Evolutionary conservation across 2,329 filamentous ascomycete species (phyloP).

Genomic region (Paramyrothecium roridum): DNA sequence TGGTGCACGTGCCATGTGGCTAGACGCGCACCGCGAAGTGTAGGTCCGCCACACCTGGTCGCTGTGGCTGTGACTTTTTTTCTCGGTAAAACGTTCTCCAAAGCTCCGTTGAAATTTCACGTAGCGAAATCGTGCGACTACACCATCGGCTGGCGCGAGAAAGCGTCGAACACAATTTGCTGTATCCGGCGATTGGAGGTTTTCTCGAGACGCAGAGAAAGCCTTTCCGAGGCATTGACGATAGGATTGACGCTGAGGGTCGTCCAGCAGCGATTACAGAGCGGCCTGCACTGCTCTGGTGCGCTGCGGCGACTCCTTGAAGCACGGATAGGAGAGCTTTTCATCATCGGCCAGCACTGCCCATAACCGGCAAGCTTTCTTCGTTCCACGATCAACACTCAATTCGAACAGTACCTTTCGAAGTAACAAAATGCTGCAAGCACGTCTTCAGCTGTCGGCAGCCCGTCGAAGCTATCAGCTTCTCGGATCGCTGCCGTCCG

Average conservation of each 20-base stretch:
- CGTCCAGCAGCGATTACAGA: neutral
- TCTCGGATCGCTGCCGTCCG: constrained; percentile 19
- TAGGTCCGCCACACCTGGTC: constrained; percentile 1
- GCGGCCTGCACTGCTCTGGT: neutral
- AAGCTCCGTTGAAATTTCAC: constrained; percentile 20
- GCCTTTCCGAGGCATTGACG: neutral
- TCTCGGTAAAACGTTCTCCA: constrained; percentile 20
- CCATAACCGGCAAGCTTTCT: constrained; percentile 7
- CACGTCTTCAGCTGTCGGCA: constrained; percentile 22
- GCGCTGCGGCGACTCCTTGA: constrained; percentile 1
- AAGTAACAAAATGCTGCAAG: constrained; percentile 22
- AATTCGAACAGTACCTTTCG: constrained; percentile 7
- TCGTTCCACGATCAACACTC: constrained; percentile 7
- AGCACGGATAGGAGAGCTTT: constrained; percentile 2
- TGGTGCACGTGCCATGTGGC: constrained; percentile 21
- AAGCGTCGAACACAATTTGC: neutral
- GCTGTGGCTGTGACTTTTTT: constrained; percentile 6
- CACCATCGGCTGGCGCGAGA: neutral
- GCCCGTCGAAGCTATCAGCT: constrained; percentile 23
- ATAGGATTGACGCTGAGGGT: neutral
- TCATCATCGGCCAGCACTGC: constrained; percentile 5
- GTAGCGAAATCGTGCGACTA: neutral
- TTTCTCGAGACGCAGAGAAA: neutral
- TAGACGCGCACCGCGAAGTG: constrained; percentile 15
- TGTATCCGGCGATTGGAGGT: neutral